Conservation (phyloP, 108 stramenopile species). For the Nitzschia putrida region DNA sequence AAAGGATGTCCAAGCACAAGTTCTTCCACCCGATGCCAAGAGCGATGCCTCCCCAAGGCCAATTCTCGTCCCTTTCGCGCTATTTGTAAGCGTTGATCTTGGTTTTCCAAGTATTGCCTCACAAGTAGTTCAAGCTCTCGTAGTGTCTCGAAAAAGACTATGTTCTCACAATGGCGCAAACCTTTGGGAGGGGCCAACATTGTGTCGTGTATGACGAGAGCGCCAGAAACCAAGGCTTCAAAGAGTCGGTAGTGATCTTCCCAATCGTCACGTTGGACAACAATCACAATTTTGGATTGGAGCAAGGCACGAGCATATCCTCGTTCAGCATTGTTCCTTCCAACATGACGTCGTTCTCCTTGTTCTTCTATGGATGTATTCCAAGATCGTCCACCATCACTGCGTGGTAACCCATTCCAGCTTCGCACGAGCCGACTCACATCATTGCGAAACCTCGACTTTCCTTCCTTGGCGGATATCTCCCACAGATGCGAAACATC, state of each 20-base stretch:
- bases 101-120: constrained; percentile 42
- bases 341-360: constrained; percentile 15
- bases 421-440: constrained; percentile 3
- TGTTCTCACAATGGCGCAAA: constrained; percentile 28
- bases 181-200: constrained; percentile 42
- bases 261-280: constrained; percentile 61
- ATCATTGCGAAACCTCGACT: constrained; percentile 13
- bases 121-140: constrained; percentile 25
- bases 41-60: constrained; percentile 57
- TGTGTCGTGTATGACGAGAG: constrained; percentile 48
- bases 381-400: neutral
- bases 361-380: constrained; percentile 18
- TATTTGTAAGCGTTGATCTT: constrained; percentile 42
- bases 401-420: constrained; percentile 6
- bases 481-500: constrained; percentile 43
- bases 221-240: constrained; percentile 53
- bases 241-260: constrained; percentile 62
- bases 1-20: constrained; percentile 44
- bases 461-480: neutral
- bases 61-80: constrained; percentile 45
- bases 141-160: constrained; percentile 46
- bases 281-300: constrained; percentile 51
- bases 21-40: constrained; percentile 61
- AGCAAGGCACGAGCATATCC: constrained; percentile 34
- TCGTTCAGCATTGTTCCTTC: constrained; percentile 8